Evolutionary conservation across 176 grass and related monocot species (phyloP).

Genomic region (Aechmea fasciata): DNA sequence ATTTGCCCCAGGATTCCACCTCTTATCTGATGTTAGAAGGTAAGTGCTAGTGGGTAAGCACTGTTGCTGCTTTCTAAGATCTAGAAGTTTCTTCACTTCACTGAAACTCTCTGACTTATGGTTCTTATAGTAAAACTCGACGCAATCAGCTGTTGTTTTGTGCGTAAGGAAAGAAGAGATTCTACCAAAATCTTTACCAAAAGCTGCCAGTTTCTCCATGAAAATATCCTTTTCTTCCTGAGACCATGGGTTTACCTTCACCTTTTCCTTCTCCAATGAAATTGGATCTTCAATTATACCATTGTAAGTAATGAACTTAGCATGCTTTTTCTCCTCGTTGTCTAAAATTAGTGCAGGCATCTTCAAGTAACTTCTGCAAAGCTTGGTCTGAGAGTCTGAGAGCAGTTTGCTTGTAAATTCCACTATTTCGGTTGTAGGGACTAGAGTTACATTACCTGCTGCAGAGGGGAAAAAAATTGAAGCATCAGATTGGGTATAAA

Average conservation of each 20-base stretch:
- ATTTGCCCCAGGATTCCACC: conserved; percentile 58
- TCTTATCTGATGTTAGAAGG: conserved; percentile 57
- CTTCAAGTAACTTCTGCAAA: conserved; percentile 65
- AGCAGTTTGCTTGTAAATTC: conserved; percentile 52
- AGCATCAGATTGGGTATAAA: not conserved
- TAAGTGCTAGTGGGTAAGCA: conserved; percentile 45
- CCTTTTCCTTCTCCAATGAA: conserved; percentile 56
- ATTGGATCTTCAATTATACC: conserved; percentile 66
- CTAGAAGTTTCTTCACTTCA: conserved; percentile 75
- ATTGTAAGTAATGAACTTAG: conserved; percentile 53
- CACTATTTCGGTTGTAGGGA: conserved; percentile 48
- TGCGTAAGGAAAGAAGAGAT: conserved; percentile 69
- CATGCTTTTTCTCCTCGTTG: conserved; percentile 45
- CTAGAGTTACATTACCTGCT: conserved; percentile 55
- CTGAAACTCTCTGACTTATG: conserved; percentile 94
- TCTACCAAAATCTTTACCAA: conserved; percentile 90
- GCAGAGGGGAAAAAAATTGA: conserved; percentile 14
- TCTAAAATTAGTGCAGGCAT: conserved; percentile 76
- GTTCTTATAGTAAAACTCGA: conserved; percentile 97
- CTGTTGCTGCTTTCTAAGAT: conserved; percentile 50
- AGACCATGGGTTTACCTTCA: conserved; percentile 77
- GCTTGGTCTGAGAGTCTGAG: conserved; percentile 62
- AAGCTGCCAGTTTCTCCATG: conserved; percentile 83
- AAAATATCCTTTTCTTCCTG: conserved; percentile 72
- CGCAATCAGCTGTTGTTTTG: conserved; percentile 91